These are phyloP conservation scores for Naegleria gruberi DNA, from an alignment of 208 protist species.

Conservation along the genomic window DNA sequence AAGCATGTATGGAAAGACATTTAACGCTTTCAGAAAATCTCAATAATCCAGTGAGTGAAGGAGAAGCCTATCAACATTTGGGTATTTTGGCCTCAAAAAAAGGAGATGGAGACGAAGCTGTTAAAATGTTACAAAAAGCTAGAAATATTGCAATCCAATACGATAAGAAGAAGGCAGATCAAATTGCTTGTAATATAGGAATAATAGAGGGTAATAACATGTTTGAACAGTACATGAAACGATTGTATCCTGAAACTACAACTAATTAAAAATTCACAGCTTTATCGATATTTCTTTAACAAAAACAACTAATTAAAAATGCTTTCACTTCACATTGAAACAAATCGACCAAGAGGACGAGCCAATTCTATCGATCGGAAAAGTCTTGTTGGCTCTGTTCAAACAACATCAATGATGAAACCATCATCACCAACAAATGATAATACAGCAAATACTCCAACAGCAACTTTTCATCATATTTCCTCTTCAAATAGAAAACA, in stretches of 20 bases:
- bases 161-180: not conserved
- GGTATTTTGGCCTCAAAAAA: not conserved
- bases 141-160: not conserved
- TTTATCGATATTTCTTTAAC: too few relatives aligned
- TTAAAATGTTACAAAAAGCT: not conserved
- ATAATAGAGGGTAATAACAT: not conserved
- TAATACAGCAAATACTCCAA: not conserved
- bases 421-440: not conserved
- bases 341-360: too few relatives aligned
- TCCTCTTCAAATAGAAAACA: not conserved
- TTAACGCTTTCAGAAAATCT: not conserved
- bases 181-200: not conserved
- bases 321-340: too few relatives aligned
- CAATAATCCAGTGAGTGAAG: not conserved
- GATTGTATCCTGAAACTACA: too few relatives aligned
- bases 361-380: not conserved
- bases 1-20: constrained; percentile 30
- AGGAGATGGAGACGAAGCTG: not conserved
- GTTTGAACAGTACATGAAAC: constrained; percentile 11
- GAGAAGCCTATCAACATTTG: not conserved
- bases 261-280: too few relatives aligned
- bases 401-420: too few relatives aligned
- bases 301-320: too few relatives aligned
- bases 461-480: not conserved
- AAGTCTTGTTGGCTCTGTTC: too few relatives aligned